Evolutionary conservation across 768 basidiomycete genomes (phyloP).

Genomic region (Roridomyces roridus): DNA sequence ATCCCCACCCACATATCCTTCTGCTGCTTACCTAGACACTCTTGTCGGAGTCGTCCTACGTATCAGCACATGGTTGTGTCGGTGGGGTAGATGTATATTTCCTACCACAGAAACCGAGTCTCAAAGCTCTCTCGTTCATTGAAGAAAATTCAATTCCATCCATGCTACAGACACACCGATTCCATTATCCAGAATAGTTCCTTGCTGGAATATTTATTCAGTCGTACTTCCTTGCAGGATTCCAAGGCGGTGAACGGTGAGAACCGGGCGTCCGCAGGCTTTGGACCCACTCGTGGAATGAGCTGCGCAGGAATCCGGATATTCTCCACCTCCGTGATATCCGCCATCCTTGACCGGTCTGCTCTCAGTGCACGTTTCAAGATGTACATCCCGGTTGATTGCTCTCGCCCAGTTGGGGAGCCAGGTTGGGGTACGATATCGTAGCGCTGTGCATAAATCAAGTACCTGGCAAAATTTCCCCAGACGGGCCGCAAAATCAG

Average conservation of each 20-base stretch:
- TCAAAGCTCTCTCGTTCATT: no score
- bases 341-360: background rate
- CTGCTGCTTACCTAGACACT: no score
- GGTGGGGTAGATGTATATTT: no score
- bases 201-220: conserved; percentile 19
- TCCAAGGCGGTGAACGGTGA: conserved; percentile 13
- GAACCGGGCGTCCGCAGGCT: conserved; percentile 15
- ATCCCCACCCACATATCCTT: no score
- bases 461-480: conserved; percentile 12
- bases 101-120: no score
- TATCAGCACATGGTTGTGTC: no score
- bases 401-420: conserved; percentile 1
- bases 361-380: conserved; percentile 3
- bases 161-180: conserved; percentile 2
- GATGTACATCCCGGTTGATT: conserved; percentile 1
- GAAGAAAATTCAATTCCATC: background rate
- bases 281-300: conserved; percentile 15
- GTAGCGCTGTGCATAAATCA: conserved; percentile 26
- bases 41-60: no score
- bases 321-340: conserved; percentile 12
- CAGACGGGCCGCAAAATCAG: conserved; percentile 22
- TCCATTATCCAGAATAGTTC: conserved; percentile 21
- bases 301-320: conserved; percentile 18
- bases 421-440: conserved; percentile 17
- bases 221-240: conserved; percentile 15